Conservation (phyloP, 2,329 filamentous ascomycete species). For the Rutstroemia sp. region DNA sequence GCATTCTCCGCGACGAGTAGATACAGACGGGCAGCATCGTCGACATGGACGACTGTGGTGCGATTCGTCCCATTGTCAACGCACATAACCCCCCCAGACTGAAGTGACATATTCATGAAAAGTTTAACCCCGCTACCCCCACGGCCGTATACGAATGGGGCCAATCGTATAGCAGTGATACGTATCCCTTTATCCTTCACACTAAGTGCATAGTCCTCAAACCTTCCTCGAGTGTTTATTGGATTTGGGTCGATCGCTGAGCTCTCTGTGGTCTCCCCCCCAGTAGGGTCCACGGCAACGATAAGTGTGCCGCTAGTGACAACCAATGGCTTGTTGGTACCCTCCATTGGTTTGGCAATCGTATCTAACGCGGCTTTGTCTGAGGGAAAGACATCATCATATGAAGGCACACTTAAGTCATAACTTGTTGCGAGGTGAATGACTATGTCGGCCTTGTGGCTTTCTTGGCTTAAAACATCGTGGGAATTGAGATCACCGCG, state of each 20-base stretch:
- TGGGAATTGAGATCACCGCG: slow-evolving; percentile 35
- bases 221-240: slow-evolving; percentile 22
- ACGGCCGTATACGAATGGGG: slow-evolving; percentile 39
- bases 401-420: slow-evolving; percentile 24
- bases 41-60: slow-evolving; percentile 34
- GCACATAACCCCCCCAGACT: slow-evolving; percentile 26
- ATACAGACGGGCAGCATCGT: slow-evolving; percentile 37
- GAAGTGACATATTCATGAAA: slow-evolving; percentile 28
- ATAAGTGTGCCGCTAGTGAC: slow-evolving; percentile 30
- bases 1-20: slow-evolving; percentile 33
- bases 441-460: slow-evolving; percentile 35
- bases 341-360: slow-evolving; percentile 30
- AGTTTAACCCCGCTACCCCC: slow-evolving; percentile 30
- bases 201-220: slow-evolving; percentile 29
- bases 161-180: slow-evolving; percentile 33
- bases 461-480: slow-evolving; percentile 33
- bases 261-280: slow-evolving; percentile 28
- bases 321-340: slow-evolving; percentile 32
- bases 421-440: slow-evolving; percentile 35
- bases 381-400: slow-evolving; percentile 24
- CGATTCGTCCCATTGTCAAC: slow-evolving; percentile 27
- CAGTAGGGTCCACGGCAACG: slow-evolving; percentile 22
- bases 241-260: slow-evolving; percentile 14
- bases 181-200: slow-evolving; percentile 29
- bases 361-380: slow-evolving; percentile 34